Evolutionary conservation across 2,329 filamentous ascomycete genomes (phyloP).

Genomic region (Lomentospora prolificans): DNA sequence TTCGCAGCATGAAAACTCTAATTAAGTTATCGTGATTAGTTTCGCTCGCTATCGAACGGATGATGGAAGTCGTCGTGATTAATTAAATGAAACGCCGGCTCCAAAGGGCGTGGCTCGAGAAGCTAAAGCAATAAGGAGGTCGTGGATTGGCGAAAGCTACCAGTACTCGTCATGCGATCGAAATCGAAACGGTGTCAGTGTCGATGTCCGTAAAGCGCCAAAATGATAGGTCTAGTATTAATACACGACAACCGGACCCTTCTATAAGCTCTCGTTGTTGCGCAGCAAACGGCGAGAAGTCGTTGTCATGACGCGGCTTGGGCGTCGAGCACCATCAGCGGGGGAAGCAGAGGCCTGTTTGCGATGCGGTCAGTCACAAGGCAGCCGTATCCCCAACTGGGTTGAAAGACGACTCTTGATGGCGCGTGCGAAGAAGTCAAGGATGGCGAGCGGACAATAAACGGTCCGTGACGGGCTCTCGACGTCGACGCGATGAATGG

Average conservation of each 20-base stretch:
- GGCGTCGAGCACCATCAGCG: conserved; percentile 4
- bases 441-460: background rate
- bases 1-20: background rate
- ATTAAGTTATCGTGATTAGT: background rate
- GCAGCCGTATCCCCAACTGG: background rate
- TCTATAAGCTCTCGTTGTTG: background rate
- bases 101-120: background rate
- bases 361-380: background rate
- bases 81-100: background rate
- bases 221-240: background rate
- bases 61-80: background rate
- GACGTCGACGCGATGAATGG: background rate
- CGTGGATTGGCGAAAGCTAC: no score
- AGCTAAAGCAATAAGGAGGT: background rate
- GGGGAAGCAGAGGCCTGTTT: background rate
- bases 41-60: background rate
- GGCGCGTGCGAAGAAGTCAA: background rate
- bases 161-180: background rate
- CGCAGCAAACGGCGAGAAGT: conserved; percentile 4
- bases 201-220: background rate
- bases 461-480: no score
- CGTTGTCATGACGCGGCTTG: conserved; percentile 8
- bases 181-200: background rate
- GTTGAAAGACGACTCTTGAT: background rate
- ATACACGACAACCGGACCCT: background rate